A percentile compares a stretch with the other conserved stretches of the same genome.
These are phyloP conservation scores for Clitocybe nebularis DNA, from an alignment of 1,284 basidiomycete species.

Conservation along the genomic window DNA sequence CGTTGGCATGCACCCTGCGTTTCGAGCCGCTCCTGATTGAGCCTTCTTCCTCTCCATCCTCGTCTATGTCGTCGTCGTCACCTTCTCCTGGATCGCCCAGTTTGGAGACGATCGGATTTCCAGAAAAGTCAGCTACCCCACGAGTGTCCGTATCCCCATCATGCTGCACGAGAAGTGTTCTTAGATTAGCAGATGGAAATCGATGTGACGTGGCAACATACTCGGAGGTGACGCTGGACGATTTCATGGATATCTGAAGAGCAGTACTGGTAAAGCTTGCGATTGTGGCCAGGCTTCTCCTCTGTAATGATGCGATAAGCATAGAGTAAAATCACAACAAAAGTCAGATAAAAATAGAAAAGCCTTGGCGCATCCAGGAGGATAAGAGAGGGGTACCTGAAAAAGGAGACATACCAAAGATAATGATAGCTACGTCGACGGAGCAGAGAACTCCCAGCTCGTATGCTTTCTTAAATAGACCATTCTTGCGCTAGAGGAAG, in stretches of 20 bases:
- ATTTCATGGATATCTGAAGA: slow-evolving; percentile 49
- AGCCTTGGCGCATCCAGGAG: background rate
- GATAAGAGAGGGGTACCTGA: background rate
- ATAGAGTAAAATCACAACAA: slow-evolving; percentile 3
- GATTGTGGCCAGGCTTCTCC: slow-evolving; percentile 44
- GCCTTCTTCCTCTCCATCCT: too few species aligned
- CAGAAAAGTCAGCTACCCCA: background rate
- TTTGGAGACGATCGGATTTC: background rate
- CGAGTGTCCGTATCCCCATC: background rate
- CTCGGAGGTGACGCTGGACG: slow-evolving; percentile 44
- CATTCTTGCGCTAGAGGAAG: slow-evolving; percentile 68
- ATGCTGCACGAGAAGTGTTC: too few species aligned
- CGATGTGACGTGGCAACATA: slow-evolving; percentile 22
- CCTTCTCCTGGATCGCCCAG: background rate
- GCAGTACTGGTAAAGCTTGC: slow-evolving; percentile 61
- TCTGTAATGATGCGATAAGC: slow-evolving; percentile 26
- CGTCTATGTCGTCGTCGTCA: background rate
- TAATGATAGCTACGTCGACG: slow-evolving; percentile 58
- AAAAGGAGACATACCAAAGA: slow-evolving; percentile 53
- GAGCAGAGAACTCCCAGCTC: slow-evolving; percentile 76
- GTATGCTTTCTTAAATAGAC: slow-evolving; percentile 88
- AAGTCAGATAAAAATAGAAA: slow-evolving; percentile 6
- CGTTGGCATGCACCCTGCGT: too few species aligned
- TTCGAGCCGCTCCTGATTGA: too few species aligned
- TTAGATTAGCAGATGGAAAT: too few species aligned